Evolutionary conservation across 108 stramenopile genomes (phyloP), one percentile per base, ranked within the genome.

Genomic region (Ochromonas danica): DNA sequence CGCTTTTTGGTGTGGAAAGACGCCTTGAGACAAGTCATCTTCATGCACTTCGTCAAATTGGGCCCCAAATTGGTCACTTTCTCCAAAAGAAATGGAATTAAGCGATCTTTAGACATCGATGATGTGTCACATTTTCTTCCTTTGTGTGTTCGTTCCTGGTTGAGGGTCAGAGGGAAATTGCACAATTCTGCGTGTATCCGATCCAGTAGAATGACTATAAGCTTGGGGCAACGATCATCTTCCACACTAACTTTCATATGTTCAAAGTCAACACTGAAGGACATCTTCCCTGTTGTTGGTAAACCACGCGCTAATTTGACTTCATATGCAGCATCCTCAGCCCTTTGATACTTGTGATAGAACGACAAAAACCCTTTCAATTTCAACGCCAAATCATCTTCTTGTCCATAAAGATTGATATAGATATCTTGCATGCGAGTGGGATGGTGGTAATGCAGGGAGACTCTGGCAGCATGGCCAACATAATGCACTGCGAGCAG

Each of bases 271-370:
- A 27, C 43, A 41, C 72, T 6, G 10, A 75, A 35, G 40, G 14
- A 35, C 72, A 75, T 75, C 31, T 75, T 75, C 31, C 72, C 72
- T 38, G n/a, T 33, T 6, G 72, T 27, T 36, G 36, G 31, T 31
- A 75, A 14, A 36, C 72, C 72, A 10, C 51, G 36, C 31, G 72
- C n/a, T 6, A 75, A 14, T 41, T 75, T 75, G 40, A 75, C 6
- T 6, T 36, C 72, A 27, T 6, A 6, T 38, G 72, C 6, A 41
- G 6, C 6, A 41, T 75, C 72, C 14, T 75, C 72, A 31, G 72
- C 72, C 3, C 3, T 10, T 36, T 75, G 72, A 41, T 41, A 75
- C 17, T 17, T 60, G 3, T 17, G 6, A 36, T 41, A 75, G 40
- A 75, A 75, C 28, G 45, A 3, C 28, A 75, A 27, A 10, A 75